Percentiles rank a stretch among this genome's conserved stretches.
Conservation (phyloP, 2,329 filamentous ascomycete genomes). For the Didymella sp. region DNA sequence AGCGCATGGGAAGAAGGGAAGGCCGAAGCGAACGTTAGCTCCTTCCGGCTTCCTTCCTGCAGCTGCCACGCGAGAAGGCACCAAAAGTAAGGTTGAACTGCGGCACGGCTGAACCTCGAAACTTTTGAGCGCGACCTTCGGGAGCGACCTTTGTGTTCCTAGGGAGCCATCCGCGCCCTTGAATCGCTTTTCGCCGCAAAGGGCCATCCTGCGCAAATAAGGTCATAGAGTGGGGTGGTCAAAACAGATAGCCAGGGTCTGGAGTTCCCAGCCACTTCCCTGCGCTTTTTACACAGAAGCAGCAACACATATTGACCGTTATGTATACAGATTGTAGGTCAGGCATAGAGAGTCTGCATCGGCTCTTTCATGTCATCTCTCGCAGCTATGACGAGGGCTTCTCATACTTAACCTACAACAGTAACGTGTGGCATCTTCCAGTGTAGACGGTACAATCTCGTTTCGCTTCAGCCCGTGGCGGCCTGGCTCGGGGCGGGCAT, state of each 20-base stretch:
- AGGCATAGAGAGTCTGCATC: slow-evolving; percentile 1
- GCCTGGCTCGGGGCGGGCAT: background rate
- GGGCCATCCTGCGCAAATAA: background rate
- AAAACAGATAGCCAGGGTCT: slow-evolving; percentile 9
- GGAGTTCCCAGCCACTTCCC: background rate
- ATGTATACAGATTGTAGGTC: slow-evolving; percentile 13
- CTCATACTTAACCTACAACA: background rate
- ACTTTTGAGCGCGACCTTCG: slow-evolving; percentile 1
- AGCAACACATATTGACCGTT: slow-evolving; percentile 7
- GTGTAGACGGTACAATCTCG: background rate
- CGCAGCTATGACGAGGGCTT: background rate
- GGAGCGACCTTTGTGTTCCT: background rate
- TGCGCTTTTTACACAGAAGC: slow-evolving; percentile 9
- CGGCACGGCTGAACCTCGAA: slow-evolving; percentile 8
- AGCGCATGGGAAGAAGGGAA: slow-evolving; percentile 1
- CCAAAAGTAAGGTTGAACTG: slow-evolving; percentile 7
- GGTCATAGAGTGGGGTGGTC: slow-evolving; percentile 6
- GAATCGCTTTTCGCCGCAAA: slow-evolving; percentile 1
- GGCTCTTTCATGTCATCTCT: slow-evolving; percentile 8
- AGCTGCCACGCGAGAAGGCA: slow-evolving; percentile 13
- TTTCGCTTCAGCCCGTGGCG: slow-evolving; percentile 14
- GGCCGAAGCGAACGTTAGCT: slow-evolving; percentile 7
- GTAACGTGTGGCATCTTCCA: background rate
- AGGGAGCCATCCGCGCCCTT: background rate
- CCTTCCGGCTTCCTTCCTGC: slow-evolving; percentile 2